Conservation (phyloP, 1,139 yeast species). For the Debaryomyces coudertii region DNA sequence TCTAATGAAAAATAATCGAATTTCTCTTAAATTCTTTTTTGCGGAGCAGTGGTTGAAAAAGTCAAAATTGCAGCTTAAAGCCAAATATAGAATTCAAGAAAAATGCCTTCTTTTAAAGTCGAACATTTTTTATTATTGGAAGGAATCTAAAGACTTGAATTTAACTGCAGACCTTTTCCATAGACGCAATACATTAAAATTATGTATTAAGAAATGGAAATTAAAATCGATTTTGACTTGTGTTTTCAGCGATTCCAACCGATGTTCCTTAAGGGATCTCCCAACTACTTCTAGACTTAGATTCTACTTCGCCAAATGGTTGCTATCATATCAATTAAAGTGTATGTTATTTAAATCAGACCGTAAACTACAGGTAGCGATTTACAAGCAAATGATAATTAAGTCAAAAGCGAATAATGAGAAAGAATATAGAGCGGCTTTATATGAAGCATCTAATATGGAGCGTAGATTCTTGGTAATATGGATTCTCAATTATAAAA, state of each 20-base stretch:
- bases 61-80: constrained; percentile 12
- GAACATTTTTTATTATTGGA: constrained; percentile 21
- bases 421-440: neutral
- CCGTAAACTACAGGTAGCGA: neutral
- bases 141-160: constrained; percentile 11
- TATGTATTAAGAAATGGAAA: constrained; percentile 20
- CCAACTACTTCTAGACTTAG: neutral
- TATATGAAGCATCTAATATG: neutral
- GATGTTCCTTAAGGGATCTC: neutral
- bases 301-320: neutral
- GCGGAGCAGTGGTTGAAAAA: constrained; percentile 21
- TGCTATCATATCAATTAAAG: constrained; percentile 2
- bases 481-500: constrained; percentile 9
- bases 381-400: neutral
- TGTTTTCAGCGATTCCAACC: neutral
- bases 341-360: neutral
- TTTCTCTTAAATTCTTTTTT: constrained; percentile 18
- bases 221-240: constrained; percentile 7
- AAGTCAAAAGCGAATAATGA: neutral
- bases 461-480: constrained; percentile 2
- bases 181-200: constrained; percentile 11
- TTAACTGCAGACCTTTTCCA: constrained; percentile 17
- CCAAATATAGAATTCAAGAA: constrained; percentile 5
- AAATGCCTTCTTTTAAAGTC: constrained; percentile 12
- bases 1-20: constrained; percentile 12